Base-by-base conservation (phyloP, 2,329 filamentous ascomycete genomes). In the Microdochium paspali region DNA sequence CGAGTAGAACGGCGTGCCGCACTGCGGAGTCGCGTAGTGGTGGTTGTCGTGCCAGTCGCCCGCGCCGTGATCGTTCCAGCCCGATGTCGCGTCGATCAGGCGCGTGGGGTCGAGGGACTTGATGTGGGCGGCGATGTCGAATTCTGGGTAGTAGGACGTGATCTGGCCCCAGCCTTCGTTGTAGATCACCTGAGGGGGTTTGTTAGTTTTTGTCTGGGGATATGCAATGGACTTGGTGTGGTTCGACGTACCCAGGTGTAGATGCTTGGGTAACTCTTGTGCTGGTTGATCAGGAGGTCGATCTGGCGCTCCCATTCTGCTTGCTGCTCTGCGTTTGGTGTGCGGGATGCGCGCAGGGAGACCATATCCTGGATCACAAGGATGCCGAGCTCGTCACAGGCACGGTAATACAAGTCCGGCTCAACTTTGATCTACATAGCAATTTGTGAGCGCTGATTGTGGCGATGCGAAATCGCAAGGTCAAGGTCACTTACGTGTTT, bases 311-410 rank as follows among this genome's bases (percentile, higher is more conserved):
- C 63, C 51, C 79, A 81, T 48, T 81, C 78, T 1, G 58, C 54
- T 56, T 80, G 77, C 47, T 77, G 71, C 1, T 56, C 62, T 1
- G 52, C 47, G 32, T 67, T 62, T 35, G 74, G 69, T 23, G 56
- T 61, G 2, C n/a, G n/a, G n/a, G 57, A 46, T 56, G 57, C 12
- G 54, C 58, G 39, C 47, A 85, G 63, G 2, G 80, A 74, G 0
- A 83, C 83, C 84, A 87, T 87, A 51, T 87, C 84, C 58, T 87
- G 84, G 44, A 87, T 79, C 5, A 87, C 72, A 24, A 87, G 60
- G 15, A 86, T 60, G 1, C 84, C 84, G 2, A 87, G 61, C 50
- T 79, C 70, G 45, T 87, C 84, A 49, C 80, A 84, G 4, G 83
- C 81, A 18, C 75, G 73, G 58, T 87, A 87, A 60, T 82, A 87